These are phyloP conservation scores for Reutealis trisperma DNA, from an alignment of 345 rosid species.

Conservation along the genomic window DNA sequence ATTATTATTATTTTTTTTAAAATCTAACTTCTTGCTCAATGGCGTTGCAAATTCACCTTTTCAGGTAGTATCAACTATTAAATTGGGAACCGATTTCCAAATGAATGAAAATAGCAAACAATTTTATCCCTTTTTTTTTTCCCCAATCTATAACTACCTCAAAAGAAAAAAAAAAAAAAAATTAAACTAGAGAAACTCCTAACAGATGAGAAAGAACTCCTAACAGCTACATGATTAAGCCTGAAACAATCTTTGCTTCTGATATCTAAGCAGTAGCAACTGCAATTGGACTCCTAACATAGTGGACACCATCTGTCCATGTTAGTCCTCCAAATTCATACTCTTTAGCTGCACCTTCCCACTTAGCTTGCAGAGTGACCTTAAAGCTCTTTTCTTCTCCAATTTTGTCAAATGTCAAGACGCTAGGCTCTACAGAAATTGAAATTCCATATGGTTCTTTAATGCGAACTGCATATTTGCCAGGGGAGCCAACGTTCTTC, in stretches of 20 bases:
- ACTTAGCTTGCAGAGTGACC: constrained; percentile 39
- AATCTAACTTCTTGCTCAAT: no score
- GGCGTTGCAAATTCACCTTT: no score
- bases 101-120: background rate
- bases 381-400: constrained; percentile 64
- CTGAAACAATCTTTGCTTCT: background rate
- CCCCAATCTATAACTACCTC: no score
- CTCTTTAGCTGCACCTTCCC: constrained; percentile 31
- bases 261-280: background rate
- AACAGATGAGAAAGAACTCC: background rate
- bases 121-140: no score
- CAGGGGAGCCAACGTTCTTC: constrained; percentile 71
- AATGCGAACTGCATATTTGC: constrained; percentile 45
- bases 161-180: no score
- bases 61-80: background rate
- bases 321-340: constrained; percentile 55
- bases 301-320: constrained; percentile 80
- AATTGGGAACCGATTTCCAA: background rate
- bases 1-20: no score
- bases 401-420: constrained; percentile 44
- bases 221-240: background rate
- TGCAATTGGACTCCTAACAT: constrained; percentile 81
- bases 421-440: constrained; percentile 50
- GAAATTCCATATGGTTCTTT: constrained; percentile 49
- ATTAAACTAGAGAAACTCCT: no score